Conservation (phyloP, 345 rosid genomes). For the Eucalyptus brandiana region DNA sequence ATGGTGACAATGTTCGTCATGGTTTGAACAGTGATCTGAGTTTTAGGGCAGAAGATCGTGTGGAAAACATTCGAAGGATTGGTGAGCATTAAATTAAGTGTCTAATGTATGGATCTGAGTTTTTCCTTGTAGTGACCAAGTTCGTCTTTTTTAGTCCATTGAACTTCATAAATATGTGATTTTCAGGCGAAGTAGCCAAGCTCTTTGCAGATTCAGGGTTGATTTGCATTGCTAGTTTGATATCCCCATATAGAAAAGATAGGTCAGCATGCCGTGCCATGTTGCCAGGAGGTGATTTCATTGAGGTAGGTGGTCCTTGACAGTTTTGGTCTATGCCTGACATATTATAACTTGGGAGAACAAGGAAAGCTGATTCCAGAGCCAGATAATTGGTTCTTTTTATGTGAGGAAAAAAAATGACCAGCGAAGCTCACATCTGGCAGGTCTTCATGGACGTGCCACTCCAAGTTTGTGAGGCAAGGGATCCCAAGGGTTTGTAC, state of each 20-base stretch:
- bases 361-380: neutral
- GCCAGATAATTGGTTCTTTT: neutral
- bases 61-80: constrained; percentile 64
- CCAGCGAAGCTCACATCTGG: neutral
- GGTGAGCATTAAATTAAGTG: constrained; percentile 16
- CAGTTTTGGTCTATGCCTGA: neutral
- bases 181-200: constrained; percentile 73
- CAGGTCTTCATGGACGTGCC: constrained; percentile 77
- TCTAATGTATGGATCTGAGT: neutral
- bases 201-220: constrained; percentile 79
- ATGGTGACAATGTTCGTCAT: constrained; percentile 78
- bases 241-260: constrained; percentile 79
- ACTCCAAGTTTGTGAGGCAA: constrained; percentile 60
- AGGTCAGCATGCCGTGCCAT: constrained; percentile 58
- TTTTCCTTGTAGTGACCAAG: neutral
- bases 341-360: neutral
- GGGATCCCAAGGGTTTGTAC: constrained; percentile 86
- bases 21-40: constrained; percentile 64
- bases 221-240: constrained; percentile 77
- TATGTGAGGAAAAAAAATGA: neutral
- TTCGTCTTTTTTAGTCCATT: neutral
- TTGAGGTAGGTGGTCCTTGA: constrained; percentile 43
- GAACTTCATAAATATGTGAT: neutral
- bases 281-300: constrained; percentile 63
- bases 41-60: constrained; percentile 63